These are phyloP conservation scores for Saccharomyces pastorianus DNA, from an alignment of 1,139 yeast species.

Conservation along the genomic window DNA sequence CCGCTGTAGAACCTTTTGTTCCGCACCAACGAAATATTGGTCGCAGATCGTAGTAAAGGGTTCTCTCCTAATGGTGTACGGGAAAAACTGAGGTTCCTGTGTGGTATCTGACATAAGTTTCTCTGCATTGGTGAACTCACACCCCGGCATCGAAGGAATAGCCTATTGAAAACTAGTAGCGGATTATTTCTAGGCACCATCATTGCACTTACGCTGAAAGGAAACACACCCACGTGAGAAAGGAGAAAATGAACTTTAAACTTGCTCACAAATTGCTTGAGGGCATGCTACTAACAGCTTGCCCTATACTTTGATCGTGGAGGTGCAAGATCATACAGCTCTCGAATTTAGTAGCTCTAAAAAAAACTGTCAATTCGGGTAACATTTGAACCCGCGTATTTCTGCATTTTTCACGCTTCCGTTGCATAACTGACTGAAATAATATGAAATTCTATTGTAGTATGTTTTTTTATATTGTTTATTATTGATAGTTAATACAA, in stretches of 20 bases:
- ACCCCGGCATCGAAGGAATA: background rate
- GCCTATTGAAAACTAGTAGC: background rate
- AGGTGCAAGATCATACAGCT: background rate
- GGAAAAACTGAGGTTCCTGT: background rate
- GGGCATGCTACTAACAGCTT: background rate
- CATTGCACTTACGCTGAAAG: background rate
- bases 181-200: background rate
- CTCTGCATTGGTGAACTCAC: background rate
- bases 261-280: background rate
- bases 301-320: background rate
- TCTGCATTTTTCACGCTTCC: background rate
- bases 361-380: background rate
- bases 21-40: background rate
- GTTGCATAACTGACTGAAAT: background rate
- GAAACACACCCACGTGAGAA: background rate
- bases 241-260: background rate
- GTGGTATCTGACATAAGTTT: background rate
- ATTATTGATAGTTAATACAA: constrained; percentile 3
- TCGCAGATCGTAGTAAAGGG: background rate
- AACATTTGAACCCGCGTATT: background rate
- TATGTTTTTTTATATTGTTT: background rate
- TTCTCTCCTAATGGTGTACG: background rate
- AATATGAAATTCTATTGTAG: background rate
- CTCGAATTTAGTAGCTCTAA: background rate
- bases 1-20: background rate